These are phyloP conservation scores for Malus asiatica DNA, from an alignment of 306 rosid species.

Conservation along the genomic window DNA sequence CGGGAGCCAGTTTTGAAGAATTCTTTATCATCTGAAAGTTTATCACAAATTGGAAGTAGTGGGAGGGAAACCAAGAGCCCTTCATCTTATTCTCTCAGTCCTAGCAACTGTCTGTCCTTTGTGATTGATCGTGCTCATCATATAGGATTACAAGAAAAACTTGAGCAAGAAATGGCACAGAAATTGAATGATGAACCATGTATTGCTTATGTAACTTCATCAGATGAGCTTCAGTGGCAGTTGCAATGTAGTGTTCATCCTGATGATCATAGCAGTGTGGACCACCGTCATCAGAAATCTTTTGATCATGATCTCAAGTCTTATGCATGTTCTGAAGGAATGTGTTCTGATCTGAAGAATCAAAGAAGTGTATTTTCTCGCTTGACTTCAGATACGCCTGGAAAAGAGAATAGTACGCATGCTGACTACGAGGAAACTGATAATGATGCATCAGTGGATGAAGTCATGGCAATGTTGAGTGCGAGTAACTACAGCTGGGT, in stretches of 20 bases:
- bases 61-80: slow-evolving; percentile 8
- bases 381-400: not conserved
- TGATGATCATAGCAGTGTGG: not conserved
- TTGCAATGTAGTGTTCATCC: not conserved
- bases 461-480: slow-evolving; percentile 41
- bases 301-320: slow-evolving; percentile 24
- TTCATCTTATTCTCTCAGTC: slow-evolving; percentile 7
- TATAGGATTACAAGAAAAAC: slow-evolving; percentile 21
- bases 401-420: slow-evolving; percentile 4
- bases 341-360: not conserved
- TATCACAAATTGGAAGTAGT: slow-evolving; percentile 20
- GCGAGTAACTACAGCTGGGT: slow-evolving; percentile 14
- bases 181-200: slow-evolving; percentile 10
- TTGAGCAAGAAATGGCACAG: slow-evolving; percentile 20
- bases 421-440: slow-evolving; percentile 1
- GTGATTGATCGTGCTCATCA: slow-evolving; percentile 11
- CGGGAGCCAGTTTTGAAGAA: slow-evolving; percentile 7
- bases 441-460: slow-evolving; percentile 31
- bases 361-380: not conserved
- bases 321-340: slow-evolving; percentile 13
- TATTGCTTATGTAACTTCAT: slow-evolving; percentile 7
- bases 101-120: slow-evolving; percentile 2
- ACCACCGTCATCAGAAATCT: not conserved
- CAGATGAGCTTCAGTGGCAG: slow-evolving; percentile 9
- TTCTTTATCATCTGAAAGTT: slow-evolving; percentile 14